Evolutionary conservation across 169 alveolate genomes (phyloP), one percentile per base, ranked within the genome.

Genomic region (Babesia ovata): DNA sequence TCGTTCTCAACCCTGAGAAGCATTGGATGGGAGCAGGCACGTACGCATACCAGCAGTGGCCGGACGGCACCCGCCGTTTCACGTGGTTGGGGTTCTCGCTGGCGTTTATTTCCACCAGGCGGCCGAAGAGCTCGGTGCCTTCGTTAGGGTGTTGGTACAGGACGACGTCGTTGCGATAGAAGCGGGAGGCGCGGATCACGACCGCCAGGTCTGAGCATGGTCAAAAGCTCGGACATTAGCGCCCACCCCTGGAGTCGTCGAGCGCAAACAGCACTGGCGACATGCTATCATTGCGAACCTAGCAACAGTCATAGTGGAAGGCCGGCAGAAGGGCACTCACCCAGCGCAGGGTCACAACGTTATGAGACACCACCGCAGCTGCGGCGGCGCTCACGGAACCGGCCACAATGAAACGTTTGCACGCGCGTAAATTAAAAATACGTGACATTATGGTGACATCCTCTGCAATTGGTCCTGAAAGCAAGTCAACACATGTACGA

Each of bases 31-130:
- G 17, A 58, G 8, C 10, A 12, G 49, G 14, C 54, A 17, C 17
- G 29, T 45, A 10, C 9, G 28, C 76, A 10, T 81, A 81, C 88
- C 88, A 81, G 77, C 85, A 81, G 72, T 81, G 85, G 42, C 88
- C 88, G 39, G 65, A 81, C 16, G 88, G 85, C 24, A 81, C 70
- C 46, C 49, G 45, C 29, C 46, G 24, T 19, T 21, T 22, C 52
- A 54, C 14, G 22, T 58, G 46, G 17, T 61, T 46, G 33, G 54
- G 21, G 52, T 39, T 57, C 21, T 72, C 79, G 17, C 39, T 26
- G 16, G 77, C 50, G 60, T 73, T 73, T 44, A 73, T 39, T 36
- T n/a, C 24, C 21, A 71, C 57, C 21, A 81, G 79, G 39, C 88
- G 56, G 24, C 88, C 88, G 52, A 71, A 72, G 22, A 79, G 16